Percentiles rank a stretch among this genome's conserved stretches.
Conservation (phyloP, 371 early-diverging fungal species). For the Mortierella sp. region DNA sequence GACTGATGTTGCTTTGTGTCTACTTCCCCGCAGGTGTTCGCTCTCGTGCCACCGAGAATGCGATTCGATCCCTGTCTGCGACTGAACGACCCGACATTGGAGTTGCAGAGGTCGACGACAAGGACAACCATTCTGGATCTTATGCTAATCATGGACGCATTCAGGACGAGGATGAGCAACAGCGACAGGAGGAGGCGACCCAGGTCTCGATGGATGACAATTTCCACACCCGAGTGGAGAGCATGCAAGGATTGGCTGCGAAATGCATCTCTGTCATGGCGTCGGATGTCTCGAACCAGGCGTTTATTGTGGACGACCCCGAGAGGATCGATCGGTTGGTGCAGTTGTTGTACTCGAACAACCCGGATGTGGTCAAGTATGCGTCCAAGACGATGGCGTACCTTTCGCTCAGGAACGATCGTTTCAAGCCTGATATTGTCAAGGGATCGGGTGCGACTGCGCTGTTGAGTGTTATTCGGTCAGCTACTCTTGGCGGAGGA, state of each 20-base stretch:
- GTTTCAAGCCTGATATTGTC: constrained; percentile 66
- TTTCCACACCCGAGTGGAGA: constrained; percentile 42
- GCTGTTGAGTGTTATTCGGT: constrained; percentile 51
- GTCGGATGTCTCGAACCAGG: constrained; percentile 40
- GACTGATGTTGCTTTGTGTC: constrained; percentile 46
- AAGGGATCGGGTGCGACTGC: constrained; percentile 64
- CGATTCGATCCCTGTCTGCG: constrained; percentile 24
- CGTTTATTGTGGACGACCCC: constrained; percentile 51
- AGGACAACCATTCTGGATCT: not conserved
- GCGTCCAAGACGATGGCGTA: constrained; percentile 72
- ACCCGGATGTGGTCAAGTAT: constrained; percentile 61
- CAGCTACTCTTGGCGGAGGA: constrained; percentile 8
- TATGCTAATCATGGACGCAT: not conserved
- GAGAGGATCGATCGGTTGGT: constrained; percentile 49
- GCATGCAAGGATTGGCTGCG: constrained; percentile 49
- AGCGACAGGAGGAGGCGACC: constrained; percentile 19
- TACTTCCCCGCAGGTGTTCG: constrained; percentile 53
- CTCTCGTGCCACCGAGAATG: constrained; percentile 46
- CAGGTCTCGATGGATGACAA: constrained; percentile 34
- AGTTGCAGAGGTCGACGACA: not conserved
- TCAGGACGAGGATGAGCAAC: not conserved
- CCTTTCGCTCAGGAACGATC: constrained; percentile 70
- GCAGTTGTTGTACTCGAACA: constrained; percentile 49
- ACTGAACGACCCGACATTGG: not conserved
- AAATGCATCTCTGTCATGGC: constrained; percentile 45